Conservation (phyloP, 192 early-diverging fungal genomes). For the Allomyces javanicus region DNA sequence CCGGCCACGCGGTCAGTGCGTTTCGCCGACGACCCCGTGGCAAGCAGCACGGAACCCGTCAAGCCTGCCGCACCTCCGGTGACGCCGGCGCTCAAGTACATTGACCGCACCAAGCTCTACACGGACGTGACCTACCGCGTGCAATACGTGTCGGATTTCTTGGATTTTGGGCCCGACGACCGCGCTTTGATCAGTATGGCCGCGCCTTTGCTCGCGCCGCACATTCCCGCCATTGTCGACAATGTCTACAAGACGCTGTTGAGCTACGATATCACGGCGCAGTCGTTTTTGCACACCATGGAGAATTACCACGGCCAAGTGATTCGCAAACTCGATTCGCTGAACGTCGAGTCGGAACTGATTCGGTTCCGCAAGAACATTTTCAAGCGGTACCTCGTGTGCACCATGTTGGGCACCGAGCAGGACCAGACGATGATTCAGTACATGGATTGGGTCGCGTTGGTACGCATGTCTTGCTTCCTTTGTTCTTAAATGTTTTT, state of each 20-base stretch:
- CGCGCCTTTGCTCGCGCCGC: conserved; percentile 33
- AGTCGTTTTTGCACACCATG: conserved; percentile 37
- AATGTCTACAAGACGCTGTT: conserved; percentile 56
- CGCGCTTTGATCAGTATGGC: conserved; percentile 44
- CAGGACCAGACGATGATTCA: conserved; percentile 36
- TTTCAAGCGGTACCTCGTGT: conserved; percentile 46
- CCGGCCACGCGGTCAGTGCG: neutral
- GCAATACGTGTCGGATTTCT: conserved; percentile 5
- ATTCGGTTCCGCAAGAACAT: conserved; percentile 65
- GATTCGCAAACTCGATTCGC: conserved; percentile 14
- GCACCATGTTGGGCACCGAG: conserved; percentile 27
- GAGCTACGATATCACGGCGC: conserved; percentile 52
- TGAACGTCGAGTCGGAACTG: conserved; percentile 38
- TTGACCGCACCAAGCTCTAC: conserved; percentile 47
- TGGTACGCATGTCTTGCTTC: conserved; percentile 2
- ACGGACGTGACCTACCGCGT: conserved; percentile 19
- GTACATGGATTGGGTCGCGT: conserved; percentile 62
- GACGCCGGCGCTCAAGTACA: conserved; percentile 20
- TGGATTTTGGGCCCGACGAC: conserved; percentile 24
- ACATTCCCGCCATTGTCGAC: conserved; percentile 57
- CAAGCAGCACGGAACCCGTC: neutral
- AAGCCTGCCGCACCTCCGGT: neutral
- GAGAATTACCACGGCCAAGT: conserved; percentile 32
- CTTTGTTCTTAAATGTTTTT: too few relatives aligned
- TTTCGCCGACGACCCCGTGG: neutral